Evolutionary conservation across 192 early-diverging fungal genomes (phyloP).

Genomic region (Diversispora epigaea): DNA sequence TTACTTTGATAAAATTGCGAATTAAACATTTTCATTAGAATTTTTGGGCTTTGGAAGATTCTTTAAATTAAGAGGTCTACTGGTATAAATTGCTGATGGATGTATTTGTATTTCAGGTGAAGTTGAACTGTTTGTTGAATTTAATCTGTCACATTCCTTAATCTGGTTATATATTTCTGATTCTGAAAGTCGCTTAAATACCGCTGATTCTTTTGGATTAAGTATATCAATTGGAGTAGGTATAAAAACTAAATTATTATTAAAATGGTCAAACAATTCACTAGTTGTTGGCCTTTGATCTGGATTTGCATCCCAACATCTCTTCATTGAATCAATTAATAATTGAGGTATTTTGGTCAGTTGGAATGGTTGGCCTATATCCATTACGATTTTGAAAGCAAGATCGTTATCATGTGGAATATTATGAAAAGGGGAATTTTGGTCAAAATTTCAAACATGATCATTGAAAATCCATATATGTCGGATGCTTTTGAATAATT

Average conservation of each 20-base stretch:
- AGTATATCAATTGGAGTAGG: not conserved
- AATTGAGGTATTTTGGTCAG: not conserved
- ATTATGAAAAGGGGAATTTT: not conserved
- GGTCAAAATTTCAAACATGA: not conserved
- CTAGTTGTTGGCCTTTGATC: not conserved
- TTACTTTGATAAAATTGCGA: too few relatives aligned
- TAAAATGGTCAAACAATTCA: not conserved
- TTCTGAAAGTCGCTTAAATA: not conserved
- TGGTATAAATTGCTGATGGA: constrained; percentile 15
- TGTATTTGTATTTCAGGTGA: not conserved
- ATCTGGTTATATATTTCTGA: not conserved
- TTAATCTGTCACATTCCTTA: not conserved
- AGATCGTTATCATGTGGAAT: not conserved
- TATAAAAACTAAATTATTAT: too few relatives aligned
- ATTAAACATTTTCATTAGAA: not conserved
- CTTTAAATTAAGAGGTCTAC: constrained; percentile 4
- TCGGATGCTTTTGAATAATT: not conserved
- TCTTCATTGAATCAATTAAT: constrained; percentile 12
- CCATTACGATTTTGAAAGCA: constrained; percentile 3
- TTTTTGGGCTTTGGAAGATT: not conserved
- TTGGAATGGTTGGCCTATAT: not conserved
- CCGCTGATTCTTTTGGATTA: not conserved
- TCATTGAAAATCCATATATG: constrained; percentile 12
- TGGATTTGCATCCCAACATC: not conserved
- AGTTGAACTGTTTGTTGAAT: not conserved